These are phyloP conservation scores for Vitis rupestris DNA, from an alignment of 164 flowering plant genomes.

Conservation along the genomic window DNA sequence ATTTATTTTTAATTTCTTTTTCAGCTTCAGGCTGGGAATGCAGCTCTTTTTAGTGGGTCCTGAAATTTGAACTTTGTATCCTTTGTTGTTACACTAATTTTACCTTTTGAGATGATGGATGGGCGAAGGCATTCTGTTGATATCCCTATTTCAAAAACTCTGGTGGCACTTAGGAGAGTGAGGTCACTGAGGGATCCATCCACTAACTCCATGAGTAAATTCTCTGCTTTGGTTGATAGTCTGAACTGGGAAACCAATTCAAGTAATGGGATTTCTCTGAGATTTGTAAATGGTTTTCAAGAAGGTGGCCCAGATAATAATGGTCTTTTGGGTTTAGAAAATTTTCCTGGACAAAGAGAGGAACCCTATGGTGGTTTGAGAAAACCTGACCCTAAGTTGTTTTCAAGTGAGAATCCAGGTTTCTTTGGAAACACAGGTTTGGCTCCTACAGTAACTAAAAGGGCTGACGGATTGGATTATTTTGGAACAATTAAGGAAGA, in stretches of 20 bases:
- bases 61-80: conserved; percentile 6
- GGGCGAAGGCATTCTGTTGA: conserved; percentile 84
- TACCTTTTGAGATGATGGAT: conserved; percentile 40
- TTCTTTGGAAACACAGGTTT: conserved; percentile 13
- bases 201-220: conserved; percentile 75
- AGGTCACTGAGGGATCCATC: conserved; percentile 91
- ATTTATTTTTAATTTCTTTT: no score
- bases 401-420: conserved; percentile 14
- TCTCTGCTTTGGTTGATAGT: conserved; percentile 51
- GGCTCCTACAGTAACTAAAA: conserved; percentile 12
- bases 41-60: conserved; percentile 2
- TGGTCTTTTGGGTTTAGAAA: conserved; percentile 11
- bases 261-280: conserved; percentile 50
- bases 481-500: conserved; percentile 16
- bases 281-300: conserved; percentile 30
- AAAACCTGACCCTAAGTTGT: conserved; percentile 20
- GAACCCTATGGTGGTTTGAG: conserved; percentile 20
- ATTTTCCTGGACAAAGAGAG: conserved; percentile 21
- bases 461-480: conserved; percentile 21
- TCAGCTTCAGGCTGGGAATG: not conserved
- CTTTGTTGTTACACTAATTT: not conserved
- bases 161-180: conserved; percentile 83
- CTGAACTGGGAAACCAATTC: conserved; percentile 74
- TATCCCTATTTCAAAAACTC: conserved; percentile 75
- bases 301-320: conserved; percentile 18